A percentile compares a stretch with the other conserved stretches of the same genome.
phyloP scores from a whole-genome alignment of 495 filamentous ascomycete species.

The Aspergillus nanangensis region DNA sequence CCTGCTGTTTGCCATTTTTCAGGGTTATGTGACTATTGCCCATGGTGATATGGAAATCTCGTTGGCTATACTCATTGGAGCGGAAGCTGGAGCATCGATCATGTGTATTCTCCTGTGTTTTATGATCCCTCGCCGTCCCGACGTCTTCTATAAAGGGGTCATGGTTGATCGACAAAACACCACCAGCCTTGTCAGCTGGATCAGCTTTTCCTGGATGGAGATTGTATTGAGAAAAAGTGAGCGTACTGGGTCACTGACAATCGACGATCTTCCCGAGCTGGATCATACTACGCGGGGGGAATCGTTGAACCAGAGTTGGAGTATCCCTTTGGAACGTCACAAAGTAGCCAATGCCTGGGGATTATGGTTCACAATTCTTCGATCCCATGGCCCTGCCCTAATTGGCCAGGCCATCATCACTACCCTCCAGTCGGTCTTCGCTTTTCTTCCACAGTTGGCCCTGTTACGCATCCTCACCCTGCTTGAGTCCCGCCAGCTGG shows the following conservation, averaged over 20 bases:
- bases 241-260: conserved; percentile 46
- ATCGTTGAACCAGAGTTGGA: conserved; percentile 42
- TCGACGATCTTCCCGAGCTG: conserved; percentile 48
- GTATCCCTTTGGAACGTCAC: conserved; percentile 4
- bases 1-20: not conserved
- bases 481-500: conserved; percentile 32
- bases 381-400: conserved; percentile 35
- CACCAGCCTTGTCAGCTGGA: conserved; percentile 45
- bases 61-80: not conserved
- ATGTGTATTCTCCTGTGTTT: not conserved
- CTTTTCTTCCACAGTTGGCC: conserved; percentile 56
- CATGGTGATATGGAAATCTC: not conserved
- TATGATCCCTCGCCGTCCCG: conserved; percentile 49
- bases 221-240: conserved; percentile 40
- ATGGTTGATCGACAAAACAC: conserved; percentile 53
- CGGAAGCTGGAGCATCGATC: not conserved
- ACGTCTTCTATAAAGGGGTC: conserved; percentile 45
- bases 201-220: conserved; percentile 51
- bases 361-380: conserved; percentile 49
- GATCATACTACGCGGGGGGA: conserved; percentile 44
- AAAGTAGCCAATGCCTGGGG: conserved; percentile 27
- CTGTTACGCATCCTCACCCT: conserved; percentile 48
- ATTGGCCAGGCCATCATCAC: conserved; percentile 46
- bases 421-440: conserved; percentile 39
- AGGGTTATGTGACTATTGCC: not conserved